Evolutionary conservation across 768 basidiomycete genomes (phyloP).

Genomic region (Tricholoma bakamatsutake): DNA sequence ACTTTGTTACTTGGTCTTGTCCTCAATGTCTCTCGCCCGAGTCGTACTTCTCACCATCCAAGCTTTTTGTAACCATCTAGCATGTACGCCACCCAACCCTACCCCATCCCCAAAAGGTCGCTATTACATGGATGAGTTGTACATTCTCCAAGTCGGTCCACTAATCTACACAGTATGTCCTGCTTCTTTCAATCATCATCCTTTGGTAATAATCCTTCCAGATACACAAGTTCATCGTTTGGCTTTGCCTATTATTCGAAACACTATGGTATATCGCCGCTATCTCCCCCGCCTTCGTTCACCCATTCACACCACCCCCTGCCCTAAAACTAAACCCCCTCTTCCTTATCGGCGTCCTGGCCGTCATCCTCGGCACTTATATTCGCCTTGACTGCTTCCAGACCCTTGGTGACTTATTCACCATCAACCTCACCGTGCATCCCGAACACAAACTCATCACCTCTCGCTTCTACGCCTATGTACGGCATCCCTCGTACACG

Average conservation of each 20-base stretch:
- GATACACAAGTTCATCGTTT: slow-evolving; percentile 14
- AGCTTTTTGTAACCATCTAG: slow-evolving; percentile 36
- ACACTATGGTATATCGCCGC: slow-evolving; percentile 13
- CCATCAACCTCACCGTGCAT: slow-evolving; percentile 42
- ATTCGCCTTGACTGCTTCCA: slow-evolving; percentile 41
- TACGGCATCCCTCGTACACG: slow-evolving; percentile 44
- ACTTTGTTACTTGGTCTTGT: no score
- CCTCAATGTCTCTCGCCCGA: slow-evolving; percentile 36
- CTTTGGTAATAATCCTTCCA: background rate
- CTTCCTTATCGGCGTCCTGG: slow-evolving; percentile 29
- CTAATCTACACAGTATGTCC: slow-evolving; percentile 35
- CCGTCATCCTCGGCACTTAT: slow-evolving; percentile 27
- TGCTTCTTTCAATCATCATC: background rate
- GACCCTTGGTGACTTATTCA: slow-evolving; percentile 39
- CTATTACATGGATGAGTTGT: slow-evolving; percentile 38
- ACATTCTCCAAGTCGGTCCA: slow-evolving; percentile 42
- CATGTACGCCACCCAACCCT: slow-evolving; percentile 43
- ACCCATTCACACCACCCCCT: slow-evolving; percentile 14
- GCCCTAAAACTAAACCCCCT: slow-evolving; percentile 21
- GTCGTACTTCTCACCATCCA: slow-evolving; percentile 35
- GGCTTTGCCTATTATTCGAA: slow-evolving; percentile 16
- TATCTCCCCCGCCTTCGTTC: slow-evolving; percentile 23
- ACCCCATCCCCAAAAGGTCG: slow-evolving; percentile 35
- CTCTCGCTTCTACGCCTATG: slow-evolving; percentile 35
- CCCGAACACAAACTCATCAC: slow-evolving; percentile 38